phyloP scores from a whole-genome alignment of 192 early-diverging fungal genomes.

The Backusella tarrabulga region DNA sequence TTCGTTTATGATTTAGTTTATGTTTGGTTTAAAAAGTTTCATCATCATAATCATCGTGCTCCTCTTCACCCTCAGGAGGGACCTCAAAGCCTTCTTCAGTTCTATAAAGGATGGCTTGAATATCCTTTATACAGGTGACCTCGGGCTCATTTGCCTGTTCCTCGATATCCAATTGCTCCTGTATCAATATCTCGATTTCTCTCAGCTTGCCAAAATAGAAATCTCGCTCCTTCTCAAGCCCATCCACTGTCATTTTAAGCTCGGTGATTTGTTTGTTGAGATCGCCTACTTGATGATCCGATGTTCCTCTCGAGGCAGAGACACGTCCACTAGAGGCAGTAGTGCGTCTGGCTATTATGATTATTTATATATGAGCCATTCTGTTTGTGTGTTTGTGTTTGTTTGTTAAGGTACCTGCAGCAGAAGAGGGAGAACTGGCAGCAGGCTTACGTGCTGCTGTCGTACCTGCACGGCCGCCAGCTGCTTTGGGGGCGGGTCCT shows the following conservation, averaged over 20 bases:
- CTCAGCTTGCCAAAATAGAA: conserved; percentile 96
- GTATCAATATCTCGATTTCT: conserved; percentile 92
- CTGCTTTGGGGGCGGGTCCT: conserved; percentile 36
- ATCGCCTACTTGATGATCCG: conserved; percentile 62
- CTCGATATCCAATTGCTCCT: conserved; percentile 65
- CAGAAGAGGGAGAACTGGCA: not conserved
- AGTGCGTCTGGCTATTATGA: conserved; percentile 17
- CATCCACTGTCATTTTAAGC: conserved; percentile 83
- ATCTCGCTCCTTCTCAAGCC: conserved; percentile 94
- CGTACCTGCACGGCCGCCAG: conserved; percentile 31
- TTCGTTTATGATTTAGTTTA: conserved; percentile 10
- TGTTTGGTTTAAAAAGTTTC: conserved; percentile 55
- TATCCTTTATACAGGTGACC: conserved; percentile 61
- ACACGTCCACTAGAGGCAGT: conserved; percentile 23
- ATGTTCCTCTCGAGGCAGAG: conserved; percentile 43
- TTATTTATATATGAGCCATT: not conserved
- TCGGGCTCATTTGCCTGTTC: conserved; percentile 37
- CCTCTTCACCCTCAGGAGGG: conserved; percentile 51
- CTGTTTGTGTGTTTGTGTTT: not conserved
- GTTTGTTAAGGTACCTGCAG: not conserved
- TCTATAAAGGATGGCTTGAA: conserved; percentile 91
- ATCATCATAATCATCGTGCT: conserved; percentile 52
- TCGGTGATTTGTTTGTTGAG: conserved; percentile 79
- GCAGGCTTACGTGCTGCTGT: conserved; percentile 17
- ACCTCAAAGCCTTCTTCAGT: conserved; percentile 85